Evolutionary conservation across 1,284 basidiomycete genomes (phyloP).

Genomic region (Rhodotorula sp.): DNA sequence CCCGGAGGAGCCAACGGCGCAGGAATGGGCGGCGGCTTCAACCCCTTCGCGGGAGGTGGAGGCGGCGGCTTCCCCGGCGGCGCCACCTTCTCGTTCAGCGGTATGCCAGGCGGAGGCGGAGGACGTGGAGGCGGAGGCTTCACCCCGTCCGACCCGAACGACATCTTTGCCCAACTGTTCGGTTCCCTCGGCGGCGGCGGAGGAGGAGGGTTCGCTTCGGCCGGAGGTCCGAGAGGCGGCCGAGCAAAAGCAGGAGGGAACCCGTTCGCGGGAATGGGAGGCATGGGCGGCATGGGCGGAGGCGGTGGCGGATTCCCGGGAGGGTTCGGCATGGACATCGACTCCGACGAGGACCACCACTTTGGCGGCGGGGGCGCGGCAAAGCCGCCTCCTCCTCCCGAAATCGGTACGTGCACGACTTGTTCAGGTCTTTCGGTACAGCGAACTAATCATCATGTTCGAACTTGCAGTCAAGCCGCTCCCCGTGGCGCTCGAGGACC

Average conservation of each 20-base stretch:
- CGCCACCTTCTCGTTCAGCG: constrained; percentile 62
- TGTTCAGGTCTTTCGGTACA: background rate
- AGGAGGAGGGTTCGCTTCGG: constrained; percentile 44
- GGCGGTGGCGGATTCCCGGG: constrained; percentile 36
- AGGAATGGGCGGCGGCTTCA: constrained; percentile 34
- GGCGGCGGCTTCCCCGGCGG: constrained; percentile 49
- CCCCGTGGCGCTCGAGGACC: constrained; percentile 81
- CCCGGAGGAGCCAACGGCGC: constrained; percentile 25
- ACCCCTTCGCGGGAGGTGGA: constrained; percentile 30
- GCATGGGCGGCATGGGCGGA: constrained; percentile 13
- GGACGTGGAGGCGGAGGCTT: constrained; percentile 56
- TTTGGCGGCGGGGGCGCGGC: background rate
- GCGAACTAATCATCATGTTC: background rate
- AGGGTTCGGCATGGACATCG: constrained; percentile 43
- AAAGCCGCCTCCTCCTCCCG: constrained; percentile 22
- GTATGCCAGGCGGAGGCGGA: constrained; percentile 52
- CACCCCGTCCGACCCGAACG: constrained; percentile 77
- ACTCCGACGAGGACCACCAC: constrained; percentile 34
- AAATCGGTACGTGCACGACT: constrained; percentile 16
- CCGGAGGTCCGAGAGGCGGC: constrained; percentile 17
- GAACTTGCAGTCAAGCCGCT: constrained; percentile 61
- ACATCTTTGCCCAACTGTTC: constrained; percentile 79
- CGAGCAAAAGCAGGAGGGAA: constrained; percentile 12
- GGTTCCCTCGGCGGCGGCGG: constrained; percentile 47
- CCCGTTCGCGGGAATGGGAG: constrained; percentile 27